Conservation (phyloP, 148 eudicot species). For the Fagopyrum tataricum region DNA sequence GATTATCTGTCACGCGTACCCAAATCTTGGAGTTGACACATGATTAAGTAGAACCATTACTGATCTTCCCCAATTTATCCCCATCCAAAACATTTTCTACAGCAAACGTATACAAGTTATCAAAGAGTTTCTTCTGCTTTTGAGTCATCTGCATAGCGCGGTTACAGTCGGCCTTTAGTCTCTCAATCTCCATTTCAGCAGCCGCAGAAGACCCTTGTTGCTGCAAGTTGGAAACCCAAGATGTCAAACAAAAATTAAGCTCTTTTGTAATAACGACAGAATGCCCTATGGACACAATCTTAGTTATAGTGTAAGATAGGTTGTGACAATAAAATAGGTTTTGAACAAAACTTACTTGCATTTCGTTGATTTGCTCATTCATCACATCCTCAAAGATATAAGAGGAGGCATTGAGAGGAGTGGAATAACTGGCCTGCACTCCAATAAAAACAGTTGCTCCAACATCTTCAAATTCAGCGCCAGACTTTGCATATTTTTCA, state of each 20-base stretch:
- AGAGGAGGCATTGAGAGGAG: conserved; percentile 30
- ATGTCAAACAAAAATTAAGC: background rate
- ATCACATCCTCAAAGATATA: conserved; percentile 45
- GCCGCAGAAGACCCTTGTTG: conserved; percentile 86
- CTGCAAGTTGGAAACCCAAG: conserved; percentile 24
- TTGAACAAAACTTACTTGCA: conserved; percentile 41
- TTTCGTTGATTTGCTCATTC: conserved; percentile 71
- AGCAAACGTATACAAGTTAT: conserved; percentile 59
- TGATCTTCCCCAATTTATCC: conserved; percentile 18
- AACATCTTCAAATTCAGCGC: conserved; percentile 30
- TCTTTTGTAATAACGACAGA: background rate
- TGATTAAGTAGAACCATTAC: background rate
- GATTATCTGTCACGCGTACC: conserved; percentile 19
- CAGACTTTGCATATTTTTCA: conserved; percentile 53
- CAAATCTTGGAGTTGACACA: conserved; percentile 23
- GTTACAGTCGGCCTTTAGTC: conserved; percentile 49
- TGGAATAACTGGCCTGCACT: conserved; percentile 22
- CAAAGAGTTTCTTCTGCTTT: conserved; percentile 68
- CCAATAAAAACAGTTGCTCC: conserved; percentile 47
- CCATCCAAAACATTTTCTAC: conserved; percentile 60
- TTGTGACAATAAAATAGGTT: background rate
- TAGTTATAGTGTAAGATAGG: background rate
- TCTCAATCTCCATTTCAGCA: conserved; percentile 69
- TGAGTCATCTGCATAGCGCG: conserved; percentile 59
- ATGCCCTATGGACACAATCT: background rate